Evolutionary conservation across 176 grass and related monocot genomes (phyloP).

Genomic region (Musa schizocarpa): DNA sequence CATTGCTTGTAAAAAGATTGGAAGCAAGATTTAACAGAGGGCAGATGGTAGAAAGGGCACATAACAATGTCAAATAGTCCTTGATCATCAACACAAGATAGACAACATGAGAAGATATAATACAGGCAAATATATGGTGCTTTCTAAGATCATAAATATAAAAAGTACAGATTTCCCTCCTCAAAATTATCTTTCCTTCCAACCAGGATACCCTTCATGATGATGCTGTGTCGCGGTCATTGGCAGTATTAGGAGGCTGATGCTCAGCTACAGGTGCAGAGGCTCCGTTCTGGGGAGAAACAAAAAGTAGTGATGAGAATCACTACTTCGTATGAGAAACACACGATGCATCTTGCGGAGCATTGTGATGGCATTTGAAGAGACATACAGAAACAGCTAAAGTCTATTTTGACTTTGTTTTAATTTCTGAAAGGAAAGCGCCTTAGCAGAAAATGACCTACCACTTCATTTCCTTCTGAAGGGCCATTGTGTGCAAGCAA

Average conservation of each 20-base stretch:
- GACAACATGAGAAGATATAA: neutral
- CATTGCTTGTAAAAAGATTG: too few species aligned
- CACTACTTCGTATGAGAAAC: too few species aligned
- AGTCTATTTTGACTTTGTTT: too few species aligned
- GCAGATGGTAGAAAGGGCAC: neutral
- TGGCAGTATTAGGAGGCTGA: constrained; percentile 19
- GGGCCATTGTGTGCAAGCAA: constrained; percentile 28
- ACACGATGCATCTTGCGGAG: neutral
- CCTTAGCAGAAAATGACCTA: constrained; percentile 31
- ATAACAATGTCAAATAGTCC: neutral
- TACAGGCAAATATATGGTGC: neutral
- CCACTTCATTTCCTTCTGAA: constrained; percentile 46
- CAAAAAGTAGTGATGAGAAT: neutral
- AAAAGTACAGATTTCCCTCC: neutral
- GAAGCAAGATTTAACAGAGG: neutral
- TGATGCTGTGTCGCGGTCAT: constrained; percentile 24
- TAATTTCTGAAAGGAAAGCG: too few species aligned
- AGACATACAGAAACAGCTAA: too few species aligned
- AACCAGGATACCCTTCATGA: constrained; percentile 16
- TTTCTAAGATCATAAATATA: neutral
- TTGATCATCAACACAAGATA: neutral
- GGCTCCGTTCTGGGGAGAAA: constrained; percentile 29
- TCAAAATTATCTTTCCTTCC: neutral
- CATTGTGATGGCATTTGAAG: neutral
- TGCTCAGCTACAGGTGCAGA: constrained; percentile 21